These are phyloP conservation scores for Trypanosoma melophagium DNA, from an alignment of 208 protist species.

Conservation along the genomic window DNA sequence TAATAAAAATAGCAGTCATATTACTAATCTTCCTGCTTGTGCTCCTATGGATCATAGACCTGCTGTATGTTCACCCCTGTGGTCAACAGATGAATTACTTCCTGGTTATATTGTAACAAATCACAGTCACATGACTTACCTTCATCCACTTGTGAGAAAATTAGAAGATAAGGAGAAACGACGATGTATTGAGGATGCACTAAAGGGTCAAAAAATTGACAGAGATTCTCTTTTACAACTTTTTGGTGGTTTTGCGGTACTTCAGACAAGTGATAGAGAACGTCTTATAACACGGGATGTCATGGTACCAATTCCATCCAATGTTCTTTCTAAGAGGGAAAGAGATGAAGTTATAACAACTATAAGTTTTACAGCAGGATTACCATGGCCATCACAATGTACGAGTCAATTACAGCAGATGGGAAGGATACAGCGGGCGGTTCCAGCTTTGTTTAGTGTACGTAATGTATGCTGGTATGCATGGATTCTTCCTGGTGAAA, in stretches of 20 bases:
- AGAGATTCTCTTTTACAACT: constrained; percentile 54
- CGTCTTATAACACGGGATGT: constrained; percentile 51
- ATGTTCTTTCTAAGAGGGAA: constrained; percentile 49
- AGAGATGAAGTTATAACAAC: constrained; percentile 27
- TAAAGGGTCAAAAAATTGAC: constrained; percentile 40
- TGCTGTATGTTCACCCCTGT: constrained; percentile 57
- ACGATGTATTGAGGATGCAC: constrained; percentile 31
- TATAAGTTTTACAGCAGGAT: constrained; percentile 58
- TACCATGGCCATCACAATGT: constrained; percentile 77
- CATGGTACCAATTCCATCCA: constrained; percentile 54
- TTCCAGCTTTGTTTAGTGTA: constrained; percentile 54
- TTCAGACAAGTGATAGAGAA: constrained; percentile 24
- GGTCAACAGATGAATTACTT: constrained; percentile 56
- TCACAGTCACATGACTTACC: constrained; percentile 41
- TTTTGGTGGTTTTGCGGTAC: constrained; percentile 71
- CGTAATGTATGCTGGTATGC: constrained; percentile 55
- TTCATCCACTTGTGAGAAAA: constrained; percentile 49
- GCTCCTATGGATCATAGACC: constrained; percentile 41
- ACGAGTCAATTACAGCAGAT: constrained; percentile 53
- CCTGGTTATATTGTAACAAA: constrained; percentile 31
- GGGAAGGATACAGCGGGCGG: constrained; percentile 44
- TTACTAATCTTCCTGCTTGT: constrained; percentile 15
- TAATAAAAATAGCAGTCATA: too few species aligned
- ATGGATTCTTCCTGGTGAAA: constrained; percentile 74
- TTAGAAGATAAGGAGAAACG: constrained; percentile 46